These are phyloP conservation scores for Chenopodium formosanum DNA, from an alignment of 148 eudicot species.

Conservation along the genomic window DNA sequence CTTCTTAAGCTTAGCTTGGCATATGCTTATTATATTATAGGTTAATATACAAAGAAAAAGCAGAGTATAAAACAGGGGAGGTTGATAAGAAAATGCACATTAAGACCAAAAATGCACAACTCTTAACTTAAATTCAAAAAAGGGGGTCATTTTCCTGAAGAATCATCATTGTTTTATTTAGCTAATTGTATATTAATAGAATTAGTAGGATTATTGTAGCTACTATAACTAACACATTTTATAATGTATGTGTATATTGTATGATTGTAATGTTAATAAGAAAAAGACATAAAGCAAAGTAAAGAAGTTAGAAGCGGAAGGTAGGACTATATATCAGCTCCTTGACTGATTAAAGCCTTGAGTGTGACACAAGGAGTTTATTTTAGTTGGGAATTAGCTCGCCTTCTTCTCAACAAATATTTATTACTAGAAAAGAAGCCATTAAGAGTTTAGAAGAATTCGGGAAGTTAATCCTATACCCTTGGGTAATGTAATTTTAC, in stretches of 20 bases:
- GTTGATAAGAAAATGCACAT: conserved; percentile 14
- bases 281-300: not conserved
- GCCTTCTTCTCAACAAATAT: conserved; percentile 22
- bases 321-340: conserved; percentile 13
- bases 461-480: too few species aligned
- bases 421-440: not conserved
- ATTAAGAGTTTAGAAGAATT: not conserved
- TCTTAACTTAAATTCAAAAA: not conserved
- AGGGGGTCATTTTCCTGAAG: conserved; percentile 16
- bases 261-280: conserved; percentile 1
- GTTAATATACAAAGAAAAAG: not conserved
- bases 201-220: not conserved
- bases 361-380: not conserved
- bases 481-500: too few species aligned
- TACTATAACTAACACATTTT: not conserved
- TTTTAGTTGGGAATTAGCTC: conserved; percentile 29
- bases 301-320: conserved; percentile 29
- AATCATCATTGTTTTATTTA: not conserved
- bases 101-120: not conserved
- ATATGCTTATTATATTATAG: not conserved
- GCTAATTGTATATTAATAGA: not conserved
- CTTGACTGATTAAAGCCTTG: not conserved
- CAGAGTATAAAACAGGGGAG: not conserved
- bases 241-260: not conserved
- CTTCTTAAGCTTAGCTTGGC: not conserved